These are phyloP conservation scores for Ophiocordyceps camponoti-saundersi DNA, from an alignment of 2,329 filamentous ascomycete species.

Conservation along the genomic window DNA sequence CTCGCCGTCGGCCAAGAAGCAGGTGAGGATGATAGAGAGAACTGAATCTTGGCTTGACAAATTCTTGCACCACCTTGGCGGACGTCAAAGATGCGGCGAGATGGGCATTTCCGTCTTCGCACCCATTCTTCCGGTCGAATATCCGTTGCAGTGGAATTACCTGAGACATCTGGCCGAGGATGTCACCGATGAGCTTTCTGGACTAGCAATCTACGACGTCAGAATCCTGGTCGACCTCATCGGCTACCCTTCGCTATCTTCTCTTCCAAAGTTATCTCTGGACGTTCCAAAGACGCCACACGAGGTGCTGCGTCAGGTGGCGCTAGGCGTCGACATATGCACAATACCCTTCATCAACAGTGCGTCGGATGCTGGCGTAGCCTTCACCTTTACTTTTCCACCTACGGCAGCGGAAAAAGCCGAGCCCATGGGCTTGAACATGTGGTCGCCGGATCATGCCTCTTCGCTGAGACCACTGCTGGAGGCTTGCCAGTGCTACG, in stretches of 20 bases:
- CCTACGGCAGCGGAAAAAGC: slow-evolving; percentile 8
- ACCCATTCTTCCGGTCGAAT: slow-evolving; percentile 58
- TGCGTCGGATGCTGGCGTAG: slow-evolving; percentile 71
- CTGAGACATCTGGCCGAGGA: slow-evolving; percentile 53
- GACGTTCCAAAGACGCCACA: slow-evolving; percentile 55
- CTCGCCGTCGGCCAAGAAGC: slow-evolving; percentile 50
- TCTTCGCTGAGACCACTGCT: slow-evolving; percentile 45
- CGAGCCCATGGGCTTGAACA: slow-evolving; percentile 53
- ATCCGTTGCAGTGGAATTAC: slow-evolving; percentile 64
- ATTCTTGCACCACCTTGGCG: slow-evolving; percentile 30
- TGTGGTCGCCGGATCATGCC: slow-evolving; percentile 52
- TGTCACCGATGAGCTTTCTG: slow-evolving; percentile 38
- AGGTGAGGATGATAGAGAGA: slow-evolving; percentile 69
- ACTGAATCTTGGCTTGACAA: slow-evolving; percentile 69
- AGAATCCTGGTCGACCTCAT: slow-evolving; percentile 50
- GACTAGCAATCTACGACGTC: slow-evolving; percentile 65
- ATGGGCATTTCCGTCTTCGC: slow-evolving; percentile 34
- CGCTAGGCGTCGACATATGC: slow-evolving; percentile 65
- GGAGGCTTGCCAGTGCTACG: slow-evolving; percentile 57
- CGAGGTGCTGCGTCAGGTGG: slow-evolving; percentile 57
- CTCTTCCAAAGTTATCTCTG: slow-evolving; percentile 59
- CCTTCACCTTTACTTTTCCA: slow-evolving; percentile 64
- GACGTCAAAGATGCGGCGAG: slow-evolving; percentile 10
- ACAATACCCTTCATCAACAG: slow-evolving; percentile 58
- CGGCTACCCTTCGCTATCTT: slow-evolving; percentile 31